Base-by-base conservation (phyloP, 306 rosid genomes). In the Purshia tridentata region DNA sequence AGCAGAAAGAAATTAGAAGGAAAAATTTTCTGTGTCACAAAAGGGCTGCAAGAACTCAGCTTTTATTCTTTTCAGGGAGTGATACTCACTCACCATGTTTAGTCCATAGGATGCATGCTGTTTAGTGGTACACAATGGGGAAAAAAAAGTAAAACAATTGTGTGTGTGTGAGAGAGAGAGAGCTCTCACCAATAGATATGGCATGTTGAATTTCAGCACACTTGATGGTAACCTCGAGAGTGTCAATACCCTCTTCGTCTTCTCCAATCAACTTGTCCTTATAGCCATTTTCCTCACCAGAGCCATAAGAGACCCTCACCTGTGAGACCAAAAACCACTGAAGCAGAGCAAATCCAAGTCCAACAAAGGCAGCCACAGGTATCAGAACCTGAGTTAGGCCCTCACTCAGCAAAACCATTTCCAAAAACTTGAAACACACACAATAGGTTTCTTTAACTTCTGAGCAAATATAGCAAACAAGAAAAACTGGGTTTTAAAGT, bases 131-230 rank as follows among this genome's bases (percentile, higher is more conserved):
- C 11, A 41, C 23, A 58, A 29, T 12, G 44, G 64, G 54, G 6
- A 20, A 35, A 29, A 22, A 13, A 35, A 6, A 0, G 44, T 13
- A 13, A 13, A 55, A 55, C 37, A 20, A 22, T 23, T 4, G 29
- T 23, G 0, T 23, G 29, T 23, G 9, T 9, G 9, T 2, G 54
- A 39, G 63, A 57, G 49, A 71, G 75, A 69, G 65, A 69, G 40
- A 52, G 53, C 57, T 37, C 81, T 81, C 59, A 81, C 96, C 93
- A 69, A 86, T 86, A 74, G 90, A 83, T 67, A 84, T 86, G 69
- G 90, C 90, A 67, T 86, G 79, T 81, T 88, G 91, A 52, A 84
- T 88, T 76, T 90, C 91, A 51, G 88, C 90, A 81, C 82, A 81
- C 81, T 84, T 90, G 44, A 40, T 70, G 60, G 81, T 65, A 72